Evolutionary conservation across 352 stramenopile genomes (phyloP).

Genomic region (Phytophthora kernoviae): DNA sequence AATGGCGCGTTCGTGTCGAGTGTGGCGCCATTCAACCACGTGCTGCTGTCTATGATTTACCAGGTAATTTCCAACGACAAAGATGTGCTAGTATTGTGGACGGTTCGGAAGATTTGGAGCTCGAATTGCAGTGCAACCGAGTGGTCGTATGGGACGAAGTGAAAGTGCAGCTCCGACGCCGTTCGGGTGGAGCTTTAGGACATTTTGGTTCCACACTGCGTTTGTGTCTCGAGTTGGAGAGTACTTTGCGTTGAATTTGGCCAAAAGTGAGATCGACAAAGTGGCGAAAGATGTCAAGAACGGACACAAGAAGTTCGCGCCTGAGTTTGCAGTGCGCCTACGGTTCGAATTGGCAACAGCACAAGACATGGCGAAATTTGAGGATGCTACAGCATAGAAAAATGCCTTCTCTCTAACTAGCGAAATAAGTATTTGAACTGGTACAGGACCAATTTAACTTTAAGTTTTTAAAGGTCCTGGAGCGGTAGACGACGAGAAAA

Average conservation of each 20-base stretch:
- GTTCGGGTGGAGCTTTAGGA: conserved; percentile 46
- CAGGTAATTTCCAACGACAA: conserved; percentile 23
- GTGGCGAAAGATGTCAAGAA: conserved; percentile 71
- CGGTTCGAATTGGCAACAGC: conserved; percentile 45
- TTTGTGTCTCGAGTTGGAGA: conserved; percentile 44
- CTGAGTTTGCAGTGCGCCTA: conserved; percentile 56
- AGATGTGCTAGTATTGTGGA: conserved; percentile 6
- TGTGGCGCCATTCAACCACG: conserved; percentile 39
- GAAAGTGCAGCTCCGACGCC: conserved; percentile 52
- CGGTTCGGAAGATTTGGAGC: conserved; percentile 20
- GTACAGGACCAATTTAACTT: too few species aligned
- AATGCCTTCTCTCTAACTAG: not conserved
- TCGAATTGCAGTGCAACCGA: conserved; percentile 51
- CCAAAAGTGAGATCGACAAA: conserved; percentile 77
- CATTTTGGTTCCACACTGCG: conserved; percentile 85
- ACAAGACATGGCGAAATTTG: conserved; percentile 26
- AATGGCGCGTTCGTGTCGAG: conserved; percentile 61
- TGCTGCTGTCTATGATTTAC: conserved; percentile 29
- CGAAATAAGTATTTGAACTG: not conserved
- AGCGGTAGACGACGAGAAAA: conserved; percentile 23
- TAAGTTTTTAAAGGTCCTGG: too few species aligned
- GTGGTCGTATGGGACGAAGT: conserved; percentile 71
- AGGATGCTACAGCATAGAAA: conserved; percentile 10
- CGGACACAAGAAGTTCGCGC: conserved; percentile 63
- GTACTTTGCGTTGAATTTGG: conserved; percentile 40